A percentile compares a stretch with the other conserved stretches of the same genome.
Conservation (phyloP, 176 grass and related monocot genomes). For the Phoenix dactylifera region DNA sequence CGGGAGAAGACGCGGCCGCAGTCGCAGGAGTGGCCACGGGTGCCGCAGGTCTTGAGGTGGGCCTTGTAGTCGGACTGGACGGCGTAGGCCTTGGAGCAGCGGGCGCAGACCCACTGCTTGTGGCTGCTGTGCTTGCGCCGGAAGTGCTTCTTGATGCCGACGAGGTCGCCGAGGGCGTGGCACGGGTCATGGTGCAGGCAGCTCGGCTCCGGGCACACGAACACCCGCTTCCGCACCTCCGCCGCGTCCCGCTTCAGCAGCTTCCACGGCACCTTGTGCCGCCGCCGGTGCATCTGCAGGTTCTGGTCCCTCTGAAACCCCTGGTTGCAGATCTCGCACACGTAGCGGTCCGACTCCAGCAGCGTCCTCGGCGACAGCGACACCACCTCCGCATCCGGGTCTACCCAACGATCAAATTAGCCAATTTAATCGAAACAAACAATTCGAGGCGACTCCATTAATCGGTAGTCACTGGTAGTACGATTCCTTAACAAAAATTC, state of each 20-base stretch:
- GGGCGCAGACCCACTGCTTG: constrained; percentile 74
- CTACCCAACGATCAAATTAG: constrained; percentile 10
- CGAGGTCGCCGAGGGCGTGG: constrained; percentile 28
- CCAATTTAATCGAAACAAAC: too few relatives aligned
- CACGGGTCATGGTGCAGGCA: constrained; percentile 81
- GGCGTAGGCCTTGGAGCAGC: constrained; percentile 76
- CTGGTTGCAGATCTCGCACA: constrained; percentile 92
- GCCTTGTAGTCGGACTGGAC: constrained; percentile 97
- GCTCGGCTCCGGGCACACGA: constrained; percentile 81
- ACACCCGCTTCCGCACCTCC: constrained; percentile 41
- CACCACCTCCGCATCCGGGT: constrained; percentile 89
- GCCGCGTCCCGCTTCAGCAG: constrained; percentile 44
- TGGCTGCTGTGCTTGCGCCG: constrained; percentile 72
- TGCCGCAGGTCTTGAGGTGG: constrained; percentile 95
- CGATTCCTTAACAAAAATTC: too few relatives aligned
- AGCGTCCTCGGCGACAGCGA: constrained; percentile 74
- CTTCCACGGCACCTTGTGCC: constrained; percentile 87
- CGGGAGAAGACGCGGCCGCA: constrained; percentile 86
- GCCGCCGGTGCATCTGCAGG: constrained; percentile 89
- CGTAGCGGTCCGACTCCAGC: constrained; percentile 82
- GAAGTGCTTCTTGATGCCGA: constrained; percentile 90
- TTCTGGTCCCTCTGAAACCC: constrained; percentile 91
- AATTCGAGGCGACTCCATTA: too few relatives aligned
- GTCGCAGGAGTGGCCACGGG: constrained; percentile 85
- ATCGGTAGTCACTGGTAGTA: too few relatives aligned